phyloP scores from a whole-genome alignment of 2,329 filamentous ascomycete species.

The Magnaporthiopsis incrustans region DNA sequence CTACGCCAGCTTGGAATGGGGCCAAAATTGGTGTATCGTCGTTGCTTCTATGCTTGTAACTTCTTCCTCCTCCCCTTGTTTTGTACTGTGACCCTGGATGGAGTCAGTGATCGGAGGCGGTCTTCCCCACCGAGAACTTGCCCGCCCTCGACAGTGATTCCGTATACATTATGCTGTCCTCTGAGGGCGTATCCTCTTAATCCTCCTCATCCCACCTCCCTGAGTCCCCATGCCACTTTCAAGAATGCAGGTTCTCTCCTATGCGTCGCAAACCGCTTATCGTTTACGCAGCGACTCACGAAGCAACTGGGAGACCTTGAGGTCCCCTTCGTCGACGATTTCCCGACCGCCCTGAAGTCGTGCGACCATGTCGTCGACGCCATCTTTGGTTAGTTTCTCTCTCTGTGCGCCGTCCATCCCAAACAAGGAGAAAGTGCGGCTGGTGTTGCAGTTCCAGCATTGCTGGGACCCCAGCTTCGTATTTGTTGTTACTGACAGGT shows the following conservation, averaged over 20 bases:
- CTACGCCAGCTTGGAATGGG: too few species aligned
- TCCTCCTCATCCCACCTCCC: too few species aligned
- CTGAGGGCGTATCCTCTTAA: too few species aligned
- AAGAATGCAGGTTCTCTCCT: too few species aligned
- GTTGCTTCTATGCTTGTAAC: too few species aligned
- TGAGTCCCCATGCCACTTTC: too few species aligned
- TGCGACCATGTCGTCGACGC: conserved; percentile 84
- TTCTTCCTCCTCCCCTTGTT: too few species aligned
- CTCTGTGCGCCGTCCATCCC: conserved; percentile 1
- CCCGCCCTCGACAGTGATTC: conserved; percentile 9
- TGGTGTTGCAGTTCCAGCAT: too few species aligned
- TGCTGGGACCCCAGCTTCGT: too few species aligned
- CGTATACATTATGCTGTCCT: conserved; percentile 13
- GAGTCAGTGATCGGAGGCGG: conserved; percentile 1
- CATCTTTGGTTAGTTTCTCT: conserved; percentile 66
- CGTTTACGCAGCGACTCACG: conserved; percentile 56
- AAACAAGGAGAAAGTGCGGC: background rate
- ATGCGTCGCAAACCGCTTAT: conserved; percentile 18
- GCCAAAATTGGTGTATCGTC: too few species aligned
- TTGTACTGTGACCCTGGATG: conserved; percentile 5
- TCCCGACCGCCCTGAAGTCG: conserved; percentile 54
- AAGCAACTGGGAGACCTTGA: conserved; percentile 79
- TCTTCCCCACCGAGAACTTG: background rate
- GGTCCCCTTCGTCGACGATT: conserved; percentile 79
- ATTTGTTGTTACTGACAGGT: too few species aligned